Percentiles rank a stretch among this genome's conserved stretches.
These are phyloP conservation scores for Phytopythium cucurbitacearum DNA, from an alignment of 352 stramenopile genomes.

Conservation along the genomic window DNA sequence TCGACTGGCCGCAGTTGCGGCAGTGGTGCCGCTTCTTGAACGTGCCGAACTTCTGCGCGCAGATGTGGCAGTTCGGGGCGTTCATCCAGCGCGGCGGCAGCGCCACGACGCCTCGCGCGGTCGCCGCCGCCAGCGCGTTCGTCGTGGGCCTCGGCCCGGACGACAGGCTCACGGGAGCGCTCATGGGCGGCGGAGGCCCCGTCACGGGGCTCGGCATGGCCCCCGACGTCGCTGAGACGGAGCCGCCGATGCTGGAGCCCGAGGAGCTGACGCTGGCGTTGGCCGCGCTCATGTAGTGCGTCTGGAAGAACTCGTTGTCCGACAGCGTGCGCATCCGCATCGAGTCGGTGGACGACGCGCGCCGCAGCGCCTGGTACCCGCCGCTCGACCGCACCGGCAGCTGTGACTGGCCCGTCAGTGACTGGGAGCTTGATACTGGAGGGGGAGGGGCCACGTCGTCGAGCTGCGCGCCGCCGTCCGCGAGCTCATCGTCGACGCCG, in stretches of 20 bases:
- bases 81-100: slow-evolving; percentile 83
- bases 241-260: slow-evolving; percentile 7
- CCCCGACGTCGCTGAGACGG: slow-evolving; percentile 7
- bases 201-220: neutral
- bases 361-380: slow-evolving; percentile 10
- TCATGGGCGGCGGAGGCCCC: too few species aligned
- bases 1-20: slow-evolving; percentile 83
- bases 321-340: slow-evolving; percentile 62
- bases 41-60: slow-evolving; percentile 68
- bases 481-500: slow-evolving; percentile 55
- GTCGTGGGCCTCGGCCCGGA: too few species aligned
- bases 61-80: slow-evolving; percentile 80
- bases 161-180: too few species aligned
- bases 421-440: neutral
- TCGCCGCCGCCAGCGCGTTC: slow-evolving; percentile 14
- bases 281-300: slow-evolving; percentile 20
- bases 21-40: slow-evolving; percentile 88
- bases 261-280: slow-evolving; percentile 8
- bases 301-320: slow-evolving; percentile 54
- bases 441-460: neutral
- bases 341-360: slow-evolving; percentile 36
- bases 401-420: neutral
- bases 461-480: slow-evolving; percentile 24
- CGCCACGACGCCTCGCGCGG: slow-evolving; percentile 36
- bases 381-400: slow-evolving; percentile 5